Conservation (phyloP, 164 flowering plant genomes). For the Umbilicus rupestris region DNA sequence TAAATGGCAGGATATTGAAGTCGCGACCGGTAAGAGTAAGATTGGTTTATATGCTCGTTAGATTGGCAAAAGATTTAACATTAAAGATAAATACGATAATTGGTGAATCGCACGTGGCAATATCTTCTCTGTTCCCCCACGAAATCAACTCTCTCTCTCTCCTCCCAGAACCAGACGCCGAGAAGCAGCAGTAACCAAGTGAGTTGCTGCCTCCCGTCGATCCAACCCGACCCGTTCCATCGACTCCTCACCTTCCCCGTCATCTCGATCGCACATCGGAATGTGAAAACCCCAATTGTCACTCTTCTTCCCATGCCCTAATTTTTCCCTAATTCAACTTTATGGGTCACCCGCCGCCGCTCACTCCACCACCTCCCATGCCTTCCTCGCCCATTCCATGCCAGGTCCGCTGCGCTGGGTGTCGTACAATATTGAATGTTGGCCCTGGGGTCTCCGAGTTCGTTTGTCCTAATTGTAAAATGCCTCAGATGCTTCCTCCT, state of each 20-base stretch:
- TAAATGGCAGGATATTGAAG: no score
- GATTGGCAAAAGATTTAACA: no score
- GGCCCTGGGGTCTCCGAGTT: constrained; percentile 58
- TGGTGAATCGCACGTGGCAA: not conserved
- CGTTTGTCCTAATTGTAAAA: constrained; percentile 58
- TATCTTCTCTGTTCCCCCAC: not conserved
- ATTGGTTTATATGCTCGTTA: no score
- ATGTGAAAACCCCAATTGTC: not conserved
- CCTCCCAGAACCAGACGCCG: not conserved
- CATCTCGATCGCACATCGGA: not conserved
- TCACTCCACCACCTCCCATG: constrained; percentile 17
- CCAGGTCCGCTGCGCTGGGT: constrained; percentile 89
- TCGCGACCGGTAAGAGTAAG: no score
- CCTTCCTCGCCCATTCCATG: constrained; percentile 24
- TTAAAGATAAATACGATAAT: not conserved
- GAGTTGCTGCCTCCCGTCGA: not conserved
- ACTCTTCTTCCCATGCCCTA: not conserved
- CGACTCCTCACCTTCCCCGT: not conserved
- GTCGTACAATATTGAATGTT: constrained; percentile 61
- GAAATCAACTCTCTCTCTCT: not conserved
- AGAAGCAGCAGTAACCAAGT: not conserved
- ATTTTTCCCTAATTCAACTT: not conserved
- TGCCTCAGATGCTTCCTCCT: constrained; percentile 89
- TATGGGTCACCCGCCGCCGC: constrained; percentile 10
- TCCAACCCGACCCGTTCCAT: not conserved